These are phyloP conservation scores for Theobroma cacao DNA, from an alignment of 345 rosid genomes.

Conservation along the genomic window DNA sequence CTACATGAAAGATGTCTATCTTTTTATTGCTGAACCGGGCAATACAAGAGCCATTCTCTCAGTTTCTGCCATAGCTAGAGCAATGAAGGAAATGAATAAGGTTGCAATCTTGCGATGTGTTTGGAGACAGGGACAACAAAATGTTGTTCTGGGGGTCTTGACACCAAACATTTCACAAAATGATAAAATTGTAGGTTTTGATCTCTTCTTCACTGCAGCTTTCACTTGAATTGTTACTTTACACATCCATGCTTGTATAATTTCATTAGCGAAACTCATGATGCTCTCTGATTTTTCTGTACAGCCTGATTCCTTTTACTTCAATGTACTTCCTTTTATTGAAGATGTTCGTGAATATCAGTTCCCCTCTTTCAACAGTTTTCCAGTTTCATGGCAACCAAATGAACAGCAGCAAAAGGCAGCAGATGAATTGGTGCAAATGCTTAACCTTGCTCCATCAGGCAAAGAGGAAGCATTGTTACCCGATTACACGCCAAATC, in stretches of 20 bases:
- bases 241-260: slow-evolving; percentile 21
- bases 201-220: background rate
- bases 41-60: slow-evolving; percentile 58
- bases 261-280: slow-evolving; percentile 8
- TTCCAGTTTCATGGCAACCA: slow-evolving; percentile 73
- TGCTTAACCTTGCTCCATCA: slow-evolving; percentile 83
- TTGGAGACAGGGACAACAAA: slow-evolving; percentile 87
- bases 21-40: slow-evolving; percentile 81
- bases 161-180: slow-evolving; percentile 71
- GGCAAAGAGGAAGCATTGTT: slow-evolving; percentile 54
- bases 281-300: slow-evolving; percentile 15
- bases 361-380: slow-evolving; percentile 74
- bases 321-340: slow-evolving; percentile 80
- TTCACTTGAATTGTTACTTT: background rate
- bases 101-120: slow-evolving; percentile 91
- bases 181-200: slow-evolving; percentile 57
- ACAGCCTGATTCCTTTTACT: slow-evolving; percentile 92
- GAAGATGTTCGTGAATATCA: slow-evolving; percentile 94
- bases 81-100: slow-evolving; percentile 72
- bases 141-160: slow-evolving; percentile 74
- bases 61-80: slow-evolving; percentile 84
- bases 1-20: slow-evolving; percentile 90
- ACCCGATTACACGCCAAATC: slow-evolving; percentile 90
- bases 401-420: slow-evolving; percentile 76
- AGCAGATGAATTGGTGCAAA: slow-evolving; percentile 73